Conservation (phyloP, 257 asterid species). For the Scutellaria galericulata region DNA sequence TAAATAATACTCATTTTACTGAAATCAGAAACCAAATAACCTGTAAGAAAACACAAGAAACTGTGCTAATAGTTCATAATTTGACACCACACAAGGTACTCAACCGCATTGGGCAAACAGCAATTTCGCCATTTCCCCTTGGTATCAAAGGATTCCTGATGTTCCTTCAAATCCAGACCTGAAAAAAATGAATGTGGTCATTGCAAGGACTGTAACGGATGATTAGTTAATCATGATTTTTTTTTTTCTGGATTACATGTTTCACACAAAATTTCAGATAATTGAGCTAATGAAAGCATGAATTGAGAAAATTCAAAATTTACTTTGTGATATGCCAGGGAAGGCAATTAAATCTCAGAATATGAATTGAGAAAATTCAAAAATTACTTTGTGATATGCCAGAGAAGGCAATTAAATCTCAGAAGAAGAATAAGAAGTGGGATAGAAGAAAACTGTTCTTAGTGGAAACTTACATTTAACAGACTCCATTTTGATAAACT, state of each 20-base stretch:
- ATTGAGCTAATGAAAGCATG: slow-evolving; percentile 24
- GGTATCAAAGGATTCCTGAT: slow-evolving; percentile 44
- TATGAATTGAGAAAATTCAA: slow-evolving; percentile 18
- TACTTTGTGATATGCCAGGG: slow-evolving; percentile 4
- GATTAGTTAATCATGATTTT: slow-evolving; percentile 8
- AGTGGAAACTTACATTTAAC: slow-evolving; percentile 47
- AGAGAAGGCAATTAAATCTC: slow-evolving; percentile 8
- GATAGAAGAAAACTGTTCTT: not conserved
- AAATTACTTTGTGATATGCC: not conserved
- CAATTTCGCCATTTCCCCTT: slow-evolving; percentile 61
- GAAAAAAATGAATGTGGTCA: slow-evolving; percentile 37
- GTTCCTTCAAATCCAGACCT: slow-evolving; percentile 49
- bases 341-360: slow-evolving; percentile 5
- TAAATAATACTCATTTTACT: slow-evolving; percentile 32
- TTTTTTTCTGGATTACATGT: slow-evolving; percentile 19
- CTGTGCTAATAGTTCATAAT: slow-evolving; percentile 32
- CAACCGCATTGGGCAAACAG: slow-evolving; percentile 50
- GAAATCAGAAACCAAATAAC: slow-evolving; percentile 27
- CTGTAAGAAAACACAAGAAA: slow-evolving; percentile 23
- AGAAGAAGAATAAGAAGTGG: slow-evolving; percentile 4
- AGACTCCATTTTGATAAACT: slow-evolving; percentile 35
- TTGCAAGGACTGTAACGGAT: slow-evolving; percentile 26
- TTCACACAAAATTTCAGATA: slow-evolving; percentile 28
- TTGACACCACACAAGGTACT: slow-evolving; percentile 38
- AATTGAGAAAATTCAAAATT: slow-evolving; percentile 16